Percentiles rank a stretch among this genome's conserved stretches.
Evolutionary conservation across 805 yeast genomes (phyloP).

Genomic region (Torulaspora quercuum): DNA sequence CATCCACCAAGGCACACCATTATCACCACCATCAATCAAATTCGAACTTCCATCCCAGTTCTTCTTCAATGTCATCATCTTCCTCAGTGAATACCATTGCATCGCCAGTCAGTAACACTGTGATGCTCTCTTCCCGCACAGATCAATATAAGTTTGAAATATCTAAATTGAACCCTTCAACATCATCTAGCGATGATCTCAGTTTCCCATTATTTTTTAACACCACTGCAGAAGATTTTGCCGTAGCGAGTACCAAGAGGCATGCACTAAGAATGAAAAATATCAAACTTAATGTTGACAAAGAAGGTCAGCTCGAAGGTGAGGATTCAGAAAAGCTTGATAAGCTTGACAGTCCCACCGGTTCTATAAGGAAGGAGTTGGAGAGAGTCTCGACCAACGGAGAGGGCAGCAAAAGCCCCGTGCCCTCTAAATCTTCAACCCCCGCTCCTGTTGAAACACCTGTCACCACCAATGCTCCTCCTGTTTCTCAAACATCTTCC

Average conservation of each 20-base stretch:
- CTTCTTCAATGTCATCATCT: constrained; percentile 9
- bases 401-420: not conserved
- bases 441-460: constrained; percentile 1
- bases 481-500: constrained; percentile 1
- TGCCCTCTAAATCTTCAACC: not conserved
- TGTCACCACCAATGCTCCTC: not conserved
- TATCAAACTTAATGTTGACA: constrained; percentile 1
- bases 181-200: constrained; percentile 8
- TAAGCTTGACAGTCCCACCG: not conserved
- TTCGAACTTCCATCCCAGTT: constrained; percentile 14
- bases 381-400: not conserved
- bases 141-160: constrained; percentile 31
- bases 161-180: constrained; percentile 19
- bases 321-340: constrained; percentile 1
- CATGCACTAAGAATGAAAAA: constrained; percentile 19
- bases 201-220: constrained; percentile 33
- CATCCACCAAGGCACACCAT: constrained; percentile 16
- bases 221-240: constrained; percentile 33
- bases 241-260: constrained; percentile 31
- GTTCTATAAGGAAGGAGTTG: not conserved
- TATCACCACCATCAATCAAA: constrained; percentile 20
- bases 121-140: constrained; percentile 10
- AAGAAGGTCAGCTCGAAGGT: not conserved
- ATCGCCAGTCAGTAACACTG: constrained; percentile 6
- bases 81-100: constrained; percentile 3